Conservation (phyloP, 345 rosid species). For the Eutrema yunnanense region DNA sequence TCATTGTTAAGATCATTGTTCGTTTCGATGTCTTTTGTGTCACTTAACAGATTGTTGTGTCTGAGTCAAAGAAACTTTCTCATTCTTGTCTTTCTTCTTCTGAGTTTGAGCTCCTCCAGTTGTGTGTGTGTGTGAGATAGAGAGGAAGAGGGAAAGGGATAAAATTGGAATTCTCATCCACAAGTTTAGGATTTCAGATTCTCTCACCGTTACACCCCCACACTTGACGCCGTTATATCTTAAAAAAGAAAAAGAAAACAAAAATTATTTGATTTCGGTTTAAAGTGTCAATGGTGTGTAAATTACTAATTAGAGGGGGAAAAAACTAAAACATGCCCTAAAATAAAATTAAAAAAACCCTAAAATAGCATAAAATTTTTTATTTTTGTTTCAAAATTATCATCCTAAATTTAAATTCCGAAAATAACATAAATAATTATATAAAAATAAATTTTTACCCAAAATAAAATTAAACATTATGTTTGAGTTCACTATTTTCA, state of each 20-base stretch:
- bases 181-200: slow-evolving; percentile 13
- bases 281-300: too few species aligned
- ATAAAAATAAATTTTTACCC: too few species aligned
- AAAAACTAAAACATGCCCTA: too few species aligned
- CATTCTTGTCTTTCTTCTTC: background rate
- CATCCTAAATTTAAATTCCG: too few species aligned
- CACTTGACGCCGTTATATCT: background rate
- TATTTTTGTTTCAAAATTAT: too few species aligned
- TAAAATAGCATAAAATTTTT: too few species aligned
- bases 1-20: slow-evolving; percentile 22
- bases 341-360: too few species aligned
- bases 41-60: background rate
- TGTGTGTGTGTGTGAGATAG: background rate
- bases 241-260: background rate
- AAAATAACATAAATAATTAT: too few species aligned
- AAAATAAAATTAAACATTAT: too few species aligned
- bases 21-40: background rate
- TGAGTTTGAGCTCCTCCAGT: background rate
- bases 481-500: too few species aligned
- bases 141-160: slow-evolving; percentile 13
- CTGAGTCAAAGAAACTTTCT: background rate
- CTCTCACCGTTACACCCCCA: too few species aligned
- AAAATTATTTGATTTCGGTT: too few species aligned
- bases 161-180: slow-evolving; percentile 25
- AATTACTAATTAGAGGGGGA: background rate